Conservation (phyloP, 345 rosid species). For the Alliaria petiolata region DNA sequence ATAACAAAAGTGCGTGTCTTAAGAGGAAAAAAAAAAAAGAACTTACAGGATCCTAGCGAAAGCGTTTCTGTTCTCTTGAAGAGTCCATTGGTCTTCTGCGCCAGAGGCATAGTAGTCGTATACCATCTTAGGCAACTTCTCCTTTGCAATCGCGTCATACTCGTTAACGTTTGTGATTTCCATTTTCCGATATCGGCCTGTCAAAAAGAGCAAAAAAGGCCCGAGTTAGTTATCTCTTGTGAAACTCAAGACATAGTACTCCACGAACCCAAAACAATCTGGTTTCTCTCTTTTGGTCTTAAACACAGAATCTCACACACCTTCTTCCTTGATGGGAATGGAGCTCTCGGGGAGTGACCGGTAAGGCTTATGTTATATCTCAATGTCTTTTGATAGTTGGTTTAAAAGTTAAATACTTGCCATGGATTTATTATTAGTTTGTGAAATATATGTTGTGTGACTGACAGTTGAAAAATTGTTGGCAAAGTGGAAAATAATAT, state of each 20-base stretch:
- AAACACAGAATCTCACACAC: background rate
- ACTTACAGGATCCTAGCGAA: slow-evolving; percentile 67
- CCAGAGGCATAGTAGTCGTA: slow-evolving; percentile 77
- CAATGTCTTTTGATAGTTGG: background rate
- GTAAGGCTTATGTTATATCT: background rate
- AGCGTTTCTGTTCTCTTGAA: slow-evolving; percentile 56
- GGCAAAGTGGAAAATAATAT: background rate
- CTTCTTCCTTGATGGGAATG: background rate
- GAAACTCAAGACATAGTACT: background rate
- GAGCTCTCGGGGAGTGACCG: background rate
- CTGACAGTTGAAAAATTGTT: background rate
- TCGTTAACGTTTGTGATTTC: slow-evolving; percentile 67
- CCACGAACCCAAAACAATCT: background rate
- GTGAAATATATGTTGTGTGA: background rate
- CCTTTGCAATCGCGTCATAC: slow-evolving; percentile 60
- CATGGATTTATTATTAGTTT: background rate
- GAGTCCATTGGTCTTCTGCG: slow-evolving; percentile 76
- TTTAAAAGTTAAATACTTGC: background rate
- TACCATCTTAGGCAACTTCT: slow-evolving; percentile 67
- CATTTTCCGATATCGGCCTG: slow-evolving; percentile 27
- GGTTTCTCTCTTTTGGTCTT: background rate
- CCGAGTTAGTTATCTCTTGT: background rate
- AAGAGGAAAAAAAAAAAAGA: background rate
- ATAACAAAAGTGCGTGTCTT: background rate
- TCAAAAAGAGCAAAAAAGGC: background rate